Base-by-base conservation (phyloP, 2,329 filamentous ascomycete species). In the Dendrostoma leiphaemia region DNA sequence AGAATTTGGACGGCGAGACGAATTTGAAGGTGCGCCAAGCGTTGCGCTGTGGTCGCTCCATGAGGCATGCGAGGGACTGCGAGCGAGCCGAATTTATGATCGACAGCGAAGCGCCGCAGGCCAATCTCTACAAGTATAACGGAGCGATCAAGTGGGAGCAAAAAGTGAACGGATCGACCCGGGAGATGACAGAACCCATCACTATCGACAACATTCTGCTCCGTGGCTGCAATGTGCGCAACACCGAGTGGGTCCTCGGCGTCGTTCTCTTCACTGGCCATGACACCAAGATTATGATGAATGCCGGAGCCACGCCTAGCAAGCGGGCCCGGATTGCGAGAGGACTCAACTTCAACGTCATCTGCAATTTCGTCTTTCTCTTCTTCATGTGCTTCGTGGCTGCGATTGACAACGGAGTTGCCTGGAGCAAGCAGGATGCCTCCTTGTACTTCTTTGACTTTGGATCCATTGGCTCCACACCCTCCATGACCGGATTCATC, bases 261-360 rank as follows among this genome's bases (percentile, higher is more conserved):
- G 82, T 99, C 3, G 93, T 97, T 47, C 78, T 96, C 17, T 99
- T 96, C 72, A 97, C 94, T 13, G 94, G 94, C 31, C 86, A 92
- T 66, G 93, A 99, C 69, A 96, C 93, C 31, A 99, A 97, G 75
- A 97, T 97, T 69, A 99, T 99, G 94, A 89, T 97, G 76, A 99
- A 99, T 68, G 90, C 94, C 26, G 94, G 94, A 57, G 88, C 93
- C 59, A 99, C 94, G 1, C 94, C 95, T 12, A 96, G 85, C 69
- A 99, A 99, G 76, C 89, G 93, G 59, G 85, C 94, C 34, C 86
- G 90, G 62, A 92, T 99, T 64, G 90, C 92, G 50, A 88, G 91
- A 59, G 92, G 96, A 69, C 82, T 99, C 62, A 99, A 99, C 75
- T 95, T 91, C 82, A 96, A 96, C 70, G 92, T 99, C 69, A 82